Evolutionary conservation across 805 yeast genomes (phyloP).

Genomic region (Cyberlindnera meyerae): DNA sequence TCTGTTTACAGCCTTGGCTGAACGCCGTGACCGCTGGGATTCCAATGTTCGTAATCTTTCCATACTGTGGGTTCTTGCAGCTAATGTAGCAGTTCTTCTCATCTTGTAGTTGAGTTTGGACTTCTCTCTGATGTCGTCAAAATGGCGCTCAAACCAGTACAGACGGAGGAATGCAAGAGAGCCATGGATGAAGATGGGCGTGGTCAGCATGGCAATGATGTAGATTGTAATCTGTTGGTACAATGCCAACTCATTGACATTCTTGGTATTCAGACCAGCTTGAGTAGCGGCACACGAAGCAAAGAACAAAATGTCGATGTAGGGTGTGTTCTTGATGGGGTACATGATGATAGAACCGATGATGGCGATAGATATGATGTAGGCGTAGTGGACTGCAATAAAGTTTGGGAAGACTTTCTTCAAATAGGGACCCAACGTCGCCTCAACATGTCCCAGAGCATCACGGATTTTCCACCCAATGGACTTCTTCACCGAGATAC

Average conservation of each 20-base stretch:
- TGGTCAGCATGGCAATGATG: constrained; percentile 57
- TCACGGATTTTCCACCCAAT: constrained; percentile 37
- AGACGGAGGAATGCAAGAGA: constrained; percentile 70
- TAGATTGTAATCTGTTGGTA: constrained; percentile 81
- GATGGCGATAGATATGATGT: constrained; percentile 55
- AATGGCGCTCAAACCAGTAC: constrained; percentile 84
- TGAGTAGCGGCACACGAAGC: constrained; percentile 79
- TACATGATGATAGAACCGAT: constrained; percentile 72
- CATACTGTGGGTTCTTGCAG: constrained; percentile 41
- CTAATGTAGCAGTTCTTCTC: constrained; percentile 74
- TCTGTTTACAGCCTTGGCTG: not conserved
- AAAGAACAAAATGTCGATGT: constrained; percentile 77
- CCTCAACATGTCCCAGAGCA: constrained; percentile 29
- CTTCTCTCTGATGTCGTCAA: constrained; percentile 71
- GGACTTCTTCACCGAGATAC: constrained; percentile 27
- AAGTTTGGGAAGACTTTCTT: constrained; percentile 39
- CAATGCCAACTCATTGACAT: constrained; percentile 54
- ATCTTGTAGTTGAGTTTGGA: constrained; percentile 77
- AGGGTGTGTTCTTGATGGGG: constrained; percentile 59
- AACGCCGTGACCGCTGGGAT: constrained; percentile 5
- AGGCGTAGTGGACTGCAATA: constrained; percentile 65
- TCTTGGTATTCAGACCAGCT: constrained; percentile 84
- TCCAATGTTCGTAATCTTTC: constrained; percentile 18
- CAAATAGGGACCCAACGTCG: constrained; percentile 30
- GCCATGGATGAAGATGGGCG: constrained; percentile 88